A percentile compares a stretch with the other conserved stretches of the same genome.
Evolutionary conservation across 2,329 filamentous ascomycete species (phyloP).

Genomic region (Bertia moriformis): DNA sequence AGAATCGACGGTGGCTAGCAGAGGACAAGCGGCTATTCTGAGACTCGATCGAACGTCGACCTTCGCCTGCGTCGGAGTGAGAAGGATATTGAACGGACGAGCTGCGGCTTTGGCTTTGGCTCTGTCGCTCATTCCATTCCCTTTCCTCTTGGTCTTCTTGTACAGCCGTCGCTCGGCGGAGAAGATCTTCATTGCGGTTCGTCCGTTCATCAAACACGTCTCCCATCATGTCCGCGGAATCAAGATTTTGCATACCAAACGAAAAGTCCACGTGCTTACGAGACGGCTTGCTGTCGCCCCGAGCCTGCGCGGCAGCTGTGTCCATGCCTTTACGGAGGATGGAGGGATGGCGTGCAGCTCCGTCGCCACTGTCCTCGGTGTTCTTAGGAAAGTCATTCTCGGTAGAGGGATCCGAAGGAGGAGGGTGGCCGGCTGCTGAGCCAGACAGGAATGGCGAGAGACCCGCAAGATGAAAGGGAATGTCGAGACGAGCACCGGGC

Average conservation of each 20-base stretch:
- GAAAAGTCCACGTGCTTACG: conserved; percentile 56
- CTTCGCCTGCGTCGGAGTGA: too few relatives aligned
- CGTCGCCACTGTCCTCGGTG: too few relatives aligned
- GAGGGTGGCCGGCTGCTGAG: too few relatives aligned
- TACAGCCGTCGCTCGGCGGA: too few relatives aligned
- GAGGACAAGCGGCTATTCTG: not conserved
- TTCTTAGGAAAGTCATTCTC: not conserved
- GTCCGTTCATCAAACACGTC: conserved; percentile 57
- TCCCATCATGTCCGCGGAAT: conserved; percentile 40
- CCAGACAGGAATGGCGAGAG: too few relatives aligned
- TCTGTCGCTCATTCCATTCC: too few relatives aligned
- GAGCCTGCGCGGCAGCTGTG: conserved; percentile 22
- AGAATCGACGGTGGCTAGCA: not conserved
- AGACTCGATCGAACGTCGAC: not conserved
- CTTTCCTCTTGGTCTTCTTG: too few relatives aligned
- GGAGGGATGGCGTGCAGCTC: conserved; percentile 22
- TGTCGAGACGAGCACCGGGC: not conserved
- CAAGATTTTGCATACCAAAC: conserved; percentile 46
- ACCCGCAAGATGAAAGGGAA: not conserved
- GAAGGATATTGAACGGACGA: too few relatives aligned
- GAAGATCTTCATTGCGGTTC: too few relatives aligned
- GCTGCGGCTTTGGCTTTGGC: too few relatives aligned
- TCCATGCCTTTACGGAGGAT: conserved; percentile 36
- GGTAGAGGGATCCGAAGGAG: not conserved
- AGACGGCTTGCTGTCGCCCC: conserved; percentile 40